Base-by-base conservation (phyloP, 169 alveolate genomes). In the Eimeria tenella region DNA sequence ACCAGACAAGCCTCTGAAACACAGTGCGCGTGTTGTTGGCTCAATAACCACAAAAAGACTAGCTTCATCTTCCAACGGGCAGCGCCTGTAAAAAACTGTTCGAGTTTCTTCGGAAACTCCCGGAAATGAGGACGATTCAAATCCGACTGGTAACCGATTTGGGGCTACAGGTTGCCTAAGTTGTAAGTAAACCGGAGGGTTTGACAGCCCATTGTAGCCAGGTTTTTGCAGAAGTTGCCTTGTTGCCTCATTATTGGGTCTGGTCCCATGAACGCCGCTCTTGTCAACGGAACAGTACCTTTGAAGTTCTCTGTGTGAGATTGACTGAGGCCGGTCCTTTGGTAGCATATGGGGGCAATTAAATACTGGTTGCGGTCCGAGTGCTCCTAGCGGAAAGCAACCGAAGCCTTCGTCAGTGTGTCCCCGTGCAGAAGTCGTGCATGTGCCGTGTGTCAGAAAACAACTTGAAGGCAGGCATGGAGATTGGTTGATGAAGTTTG, bases 311-410 rank as follows among this genome's bases (percentile, higher is more conserved):
- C 50, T 58, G 52, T 5, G 50, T 58, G 65, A 5, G 6, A 75
- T 50, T 50, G 60, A 50, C 50, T 49, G 19, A n/a, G 49, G 49
- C 13, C 49, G 86, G 9, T 49, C 86, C 7, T 49, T 17, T 11
- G 63, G n/a, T n/a, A n/a, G n/a, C n/a, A n/a, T n/a, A n/a, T 8
- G 65, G 4, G 11, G 1, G 63, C 4, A 75, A 1, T 63, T 63
- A 13, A 71, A 56, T 4, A 52, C 73, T 6, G 74, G 89, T 71
- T 81, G 89, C 13, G 89, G 89, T 23, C 56, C 31, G 58, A 31
- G 65, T 55, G 89, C 89, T 63, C 89, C 89, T 52, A 81, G 53
- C 19, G 89, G 89, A 53, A 81, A 81, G 71, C 89, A 81, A 4
- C 89, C 89, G 50, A 81, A 23, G 19, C 4, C 73, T 23, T 81